Percentiles rank a stretch among this genome's conserved stretches.
phyloP scores from a whole-genome alignment of 108 stramenopile genomes.

The Hondaea fermentalgiana region DNA sequence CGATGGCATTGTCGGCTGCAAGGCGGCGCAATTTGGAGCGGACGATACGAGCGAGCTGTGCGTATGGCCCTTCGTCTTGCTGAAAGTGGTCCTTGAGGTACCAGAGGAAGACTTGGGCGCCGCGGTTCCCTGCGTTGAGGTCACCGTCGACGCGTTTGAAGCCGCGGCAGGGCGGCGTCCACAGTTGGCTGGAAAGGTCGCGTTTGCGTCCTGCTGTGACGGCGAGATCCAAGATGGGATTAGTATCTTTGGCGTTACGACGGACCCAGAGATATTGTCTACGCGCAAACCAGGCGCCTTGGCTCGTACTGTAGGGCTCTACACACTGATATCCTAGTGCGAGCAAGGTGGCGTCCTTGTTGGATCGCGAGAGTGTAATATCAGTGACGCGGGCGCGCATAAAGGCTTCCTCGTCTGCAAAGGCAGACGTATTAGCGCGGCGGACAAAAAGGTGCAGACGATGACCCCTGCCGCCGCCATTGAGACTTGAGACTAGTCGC shows the following conservation, averaged over 20 bases:
- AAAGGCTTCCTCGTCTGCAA: background rate
- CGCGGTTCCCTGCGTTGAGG: constrained; percentile 2
- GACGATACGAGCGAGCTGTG: background rate
- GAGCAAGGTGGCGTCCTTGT: background rate
- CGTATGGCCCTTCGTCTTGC: background rate
- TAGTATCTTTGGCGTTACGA: background rate
- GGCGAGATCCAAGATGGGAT: background rate
- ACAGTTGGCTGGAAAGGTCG: background rate
- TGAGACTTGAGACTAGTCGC: background rate
- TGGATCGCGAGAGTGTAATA: background rate
- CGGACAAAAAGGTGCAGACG: background rate
- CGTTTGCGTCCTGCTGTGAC: background rate
- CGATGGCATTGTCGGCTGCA: background rate
- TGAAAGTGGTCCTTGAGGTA: background rate
- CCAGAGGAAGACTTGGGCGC: background rate
- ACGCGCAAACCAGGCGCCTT: background rate
- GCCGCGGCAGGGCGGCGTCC: background rate
- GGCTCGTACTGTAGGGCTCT: background rate
- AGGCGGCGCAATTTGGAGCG: background rate
- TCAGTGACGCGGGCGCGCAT: background rate
- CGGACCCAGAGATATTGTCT: constrained; percentile 7
- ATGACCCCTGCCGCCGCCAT: background rate
- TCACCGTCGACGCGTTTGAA: background rate
- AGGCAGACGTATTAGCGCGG: background rate
- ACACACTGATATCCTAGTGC: background rate